Evolutionary conservation across 805 yeast genomes (phyloP).

Genomic region (Candida vartiovaarae): DNA sequence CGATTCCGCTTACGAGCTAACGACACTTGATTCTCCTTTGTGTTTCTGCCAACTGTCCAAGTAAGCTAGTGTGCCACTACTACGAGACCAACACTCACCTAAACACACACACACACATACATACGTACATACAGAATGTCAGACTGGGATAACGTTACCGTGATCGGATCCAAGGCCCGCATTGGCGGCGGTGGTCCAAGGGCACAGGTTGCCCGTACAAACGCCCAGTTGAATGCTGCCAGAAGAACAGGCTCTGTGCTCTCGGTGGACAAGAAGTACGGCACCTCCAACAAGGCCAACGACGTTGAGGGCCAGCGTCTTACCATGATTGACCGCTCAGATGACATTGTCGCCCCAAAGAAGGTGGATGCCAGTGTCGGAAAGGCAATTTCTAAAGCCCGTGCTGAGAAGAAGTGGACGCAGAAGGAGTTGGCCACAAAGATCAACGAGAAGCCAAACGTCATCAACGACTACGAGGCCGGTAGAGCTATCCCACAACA

Average conservation of each 20-base stretch:
- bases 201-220: slow-evolving; percentile 72
- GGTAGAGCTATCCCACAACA: slow-evolving; percentile 97
- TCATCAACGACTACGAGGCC: slow-evolving; percentile 93
- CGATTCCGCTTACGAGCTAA: too few relatives aligned
- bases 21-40: too few relatives aligned
- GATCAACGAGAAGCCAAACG: slow-evolving; percentile 91
- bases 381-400: slow-evolving; percentile 74
- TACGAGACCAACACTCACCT: too few relatives aligned
- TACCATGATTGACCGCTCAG: slow-evolving; percentile 87
- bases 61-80: too few relatives aligned
- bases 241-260: slow-evolving; percentile 87
- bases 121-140: slow-evolving; percentile 29
- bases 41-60: too few relatives aligned
- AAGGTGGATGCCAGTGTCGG: slow-evolving; percentile 83
- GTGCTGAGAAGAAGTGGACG: slow-evolving; percentile 82
- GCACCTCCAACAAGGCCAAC: slow-evolving; percentile 48
- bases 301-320: slow-evolving; percentile 92
- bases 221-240: slow-evolving; percentile 82
- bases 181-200: slow-evolving; percentile 87
- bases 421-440: slow-evolving; percentile 96
- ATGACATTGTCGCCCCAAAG: slow-evolving; percentile 88
- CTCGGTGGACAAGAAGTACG: slow-evolving; percentile 90
- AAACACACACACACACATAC: background rate
- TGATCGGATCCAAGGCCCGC: slow-evolving; percentile 85
- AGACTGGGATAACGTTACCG: slow-evolving; percentile 91